Percentiles rank a stretch among this genome's conserved stretches.
phyloP scores from a whole-genome alignment of 352 stramenopile genomes.

The Globisporangium okanoganense region DNA sequence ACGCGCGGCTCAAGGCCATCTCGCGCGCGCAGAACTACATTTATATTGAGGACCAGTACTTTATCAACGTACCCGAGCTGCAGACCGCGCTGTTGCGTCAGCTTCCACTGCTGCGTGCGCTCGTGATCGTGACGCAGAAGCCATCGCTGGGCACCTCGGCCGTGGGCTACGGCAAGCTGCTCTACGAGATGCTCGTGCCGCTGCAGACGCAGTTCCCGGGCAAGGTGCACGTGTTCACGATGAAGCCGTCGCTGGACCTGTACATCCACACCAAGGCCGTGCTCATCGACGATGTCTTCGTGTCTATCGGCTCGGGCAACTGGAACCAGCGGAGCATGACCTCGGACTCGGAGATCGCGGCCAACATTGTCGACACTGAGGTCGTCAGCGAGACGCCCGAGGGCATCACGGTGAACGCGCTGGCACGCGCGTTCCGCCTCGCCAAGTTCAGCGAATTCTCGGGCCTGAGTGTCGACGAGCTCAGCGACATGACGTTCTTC shows the following conservation, averaged over 20 bases:
- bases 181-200: constrained; percentile 34
- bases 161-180: constrained; percentile 31
- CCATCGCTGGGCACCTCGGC: constrained; percentile 14
- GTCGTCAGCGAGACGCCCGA: constrained; percentile 22
- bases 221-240: constrained; percentile 28
- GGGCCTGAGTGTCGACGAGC: constrained; percentile 11
- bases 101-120: constrained; percentile 22
- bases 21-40: constrained; percentile 32
- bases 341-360: constrained; percentile 50
- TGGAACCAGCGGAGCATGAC: constrained; percentile 70
- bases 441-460: constrained; percentile 53
- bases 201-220: constrained; percentile 28
- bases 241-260: constrained; percentile 20
- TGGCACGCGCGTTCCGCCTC: constrained; percentile 48
- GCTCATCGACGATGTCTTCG: constrained; percentile 18
- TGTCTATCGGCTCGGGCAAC: constrained; percentile 36
- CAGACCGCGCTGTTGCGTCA: constrained; percentile 22
- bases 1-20: constrained; percentile 33
- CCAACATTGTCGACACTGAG: constrained; percentile 45
- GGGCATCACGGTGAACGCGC: constrained; percentile 27
- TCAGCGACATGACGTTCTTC: constrained; percentile 20
- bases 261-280: constrained; percentile 62
- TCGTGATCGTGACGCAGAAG: constrained; percentile 25
- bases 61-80: constrained; percentile 35
- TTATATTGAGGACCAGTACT: constrained; percentile 49